A percentile compares a stretch with the other conserved stretches of the same genome.
Evolutionary conservation across 176 grass and related monocot species (phyloP).

Genomic region (Lolium rigidum): DNA sequence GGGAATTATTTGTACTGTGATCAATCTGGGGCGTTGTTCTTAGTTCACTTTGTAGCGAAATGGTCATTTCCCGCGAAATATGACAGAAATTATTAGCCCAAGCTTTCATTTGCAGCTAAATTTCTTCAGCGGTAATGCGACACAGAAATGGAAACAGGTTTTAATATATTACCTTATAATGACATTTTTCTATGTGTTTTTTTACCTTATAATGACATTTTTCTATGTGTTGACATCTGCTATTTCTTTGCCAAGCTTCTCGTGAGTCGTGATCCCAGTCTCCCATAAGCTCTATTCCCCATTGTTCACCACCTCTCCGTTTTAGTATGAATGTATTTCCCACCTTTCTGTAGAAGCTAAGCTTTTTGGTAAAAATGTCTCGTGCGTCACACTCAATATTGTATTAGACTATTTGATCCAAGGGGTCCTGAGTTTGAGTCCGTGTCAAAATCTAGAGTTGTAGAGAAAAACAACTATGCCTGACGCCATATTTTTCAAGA

Average conservation of each 20-base stretch:
- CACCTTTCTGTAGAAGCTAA: slow-evolving; percentile 16
- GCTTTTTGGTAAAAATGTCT: slow-evolving; percentile 8
- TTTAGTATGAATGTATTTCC: neutral
- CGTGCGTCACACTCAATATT: slow-evolving; percentile 10
- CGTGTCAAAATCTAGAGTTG: neutral
- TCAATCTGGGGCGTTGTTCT: slow-evolving; percentile 2
- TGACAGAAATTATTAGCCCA: neutral
- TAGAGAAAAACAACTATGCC: neutral
- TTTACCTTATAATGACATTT: slow-evolving; percentile 18
- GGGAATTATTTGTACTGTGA: neutral
- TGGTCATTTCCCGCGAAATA: neutral
- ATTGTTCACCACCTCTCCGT: neutral
- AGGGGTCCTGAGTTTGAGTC: neutral
- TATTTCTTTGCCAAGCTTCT: slow-evolving; percentile 1
- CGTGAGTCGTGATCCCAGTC: slow-evolving; percentile 1
- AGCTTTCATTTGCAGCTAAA: neutral
- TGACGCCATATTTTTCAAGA: neutral
- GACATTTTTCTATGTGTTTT: slow-evolving; percentile 9
- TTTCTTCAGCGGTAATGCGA: slow-evolving; percentile 22
- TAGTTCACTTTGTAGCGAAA: slow-evolving; percentile 34
- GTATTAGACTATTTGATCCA: neutral
- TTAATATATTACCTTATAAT: slow-evolving; percentile 24
- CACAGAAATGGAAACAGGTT: neutral
- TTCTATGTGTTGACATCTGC: slow-evolving; percentile 11
- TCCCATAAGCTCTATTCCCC: neutral